Base-by-base conservation (phyloP, 495 filamentous ascomycete species). In the Penicillium odoratum region DNA sequence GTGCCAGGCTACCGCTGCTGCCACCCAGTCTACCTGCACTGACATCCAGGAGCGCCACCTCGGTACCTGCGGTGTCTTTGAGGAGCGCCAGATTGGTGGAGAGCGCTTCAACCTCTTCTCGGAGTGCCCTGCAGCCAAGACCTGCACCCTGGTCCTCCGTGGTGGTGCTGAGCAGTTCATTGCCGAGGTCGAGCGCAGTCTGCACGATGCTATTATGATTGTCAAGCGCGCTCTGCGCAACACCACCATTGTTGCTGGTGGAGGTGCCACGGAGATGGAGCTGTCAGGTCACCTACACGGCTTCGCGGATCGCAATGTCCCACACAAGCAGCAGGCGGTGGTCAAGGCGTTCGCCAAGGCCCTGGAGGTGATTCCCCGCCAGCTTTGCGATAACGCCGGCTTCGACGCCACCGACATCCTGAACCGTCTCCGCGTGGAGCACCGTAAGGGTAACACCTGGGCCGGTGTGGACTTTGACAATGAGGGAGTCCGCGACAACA, bases 201-300 rank as follows among this genome's bases (percentile, higher is more conserved):
- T 98, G 56, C 94, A 98, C 75, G 94, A 98, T 69, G 94, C 93
- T 43, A 97, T 98, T 78, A 98, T 98, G 94, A 94, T 98, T 61
- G 94, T 98, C 61, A 97, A 97, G 82, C 92, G 95, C 48, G 90
- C 93, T 29, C 89, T 97, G 69, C 89, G 89, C 78, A 93, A 98
- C 77, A 86, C 88, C 59, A 89, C 83, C 63, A 97, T 98, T 65
- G 94, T 98, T 33, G 94, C 93, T 28, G 94, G 94, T 57, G 94
- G 94, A 61, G 94, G 94, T 66, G 93, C 94, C 13, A 86, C 83
- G 69, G 94, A 98, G 82, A 97, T 98, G 93, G 94, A 97, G 76
- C 73, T 98, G 48, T 96, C 92, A 6, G 87, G 90, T 48, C 92
- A 96, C 74, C 84, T 98, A 60, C 92, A 96, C 78, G 81, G 86